Percentiles rank a stretch among this genome's conserved stretches.
These are phyloP conservation scores for Oropetium thomaeum DNA, from an alignment of 176 grass and related monocot species.

Conservation along the genomic window DNA sequence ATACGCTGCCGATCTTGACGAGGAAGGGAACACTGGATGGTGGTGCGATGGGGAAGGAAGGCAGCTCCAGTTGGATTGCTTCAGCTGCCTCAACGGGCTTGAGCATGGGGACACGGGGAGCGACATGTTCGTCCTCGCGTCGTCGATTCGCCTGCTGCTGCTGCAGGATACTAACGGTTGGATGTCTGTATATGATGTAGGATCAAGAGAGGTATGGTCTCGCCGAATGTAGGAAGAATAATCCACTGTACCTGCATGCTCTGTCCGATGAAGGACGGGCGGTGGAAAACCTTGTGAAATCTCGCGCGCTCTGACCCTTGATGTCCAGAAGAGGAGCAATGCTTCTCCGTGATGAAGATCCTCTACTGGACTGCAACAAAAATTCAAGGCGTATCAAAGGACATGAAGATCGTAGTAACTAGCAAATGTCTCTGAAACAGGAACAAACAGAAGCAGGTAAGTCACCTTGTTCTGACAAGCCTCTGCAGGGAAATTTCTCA, in stretches of 20 bases:
- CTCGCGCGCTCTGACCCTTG: constrained; percentile 37
- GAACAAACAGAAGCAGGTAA: neutral
- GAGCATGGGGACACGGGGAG: constrained; percentile 78
- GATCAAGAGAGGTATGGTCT: too few relatives aligned
- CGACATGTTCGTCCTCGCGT: constrained; percentile 63
- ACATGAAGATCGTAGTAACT: neutral
- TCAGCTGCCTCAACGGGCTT: constrained; percentile 70
- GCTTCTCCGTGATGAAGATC: constrained; percentile 52
- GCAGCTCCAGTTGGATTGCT: constrained; percentile 68
- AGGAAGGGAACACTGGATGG: constrained; percentile 42
- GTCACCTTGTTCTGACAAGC: neutral
- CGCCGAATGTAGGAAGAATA: too few relatives aligned
- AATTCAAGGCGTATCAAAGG: neutral
- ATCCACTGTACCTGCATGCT: constrained; percentile 31
- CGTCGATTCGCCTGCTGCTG: constrained; percentile 40
- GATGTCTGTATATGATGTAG: too few relatives aligned
- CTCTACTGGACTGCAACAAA: constrained; percentile 50
- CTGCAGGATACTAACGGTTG: constrained; percentile 24
- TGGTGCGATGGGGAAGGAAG: constrained; percentile 75
- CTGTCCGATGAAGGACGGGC: constrained; percentile 42
- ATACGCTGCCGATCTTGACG: constrained; percentile 15
- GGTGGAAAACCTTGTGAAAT: constrained; percentile 40
- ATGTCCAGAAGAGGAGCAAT: constrained; percentile 57
- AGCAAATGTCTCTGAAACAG: neutral
- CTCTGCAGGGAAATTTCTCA: constrained; percentile 37